Evolutionary conservation across 83 land plant genomes (phyloP).

Genomic region (Picea mariana): DNA sequence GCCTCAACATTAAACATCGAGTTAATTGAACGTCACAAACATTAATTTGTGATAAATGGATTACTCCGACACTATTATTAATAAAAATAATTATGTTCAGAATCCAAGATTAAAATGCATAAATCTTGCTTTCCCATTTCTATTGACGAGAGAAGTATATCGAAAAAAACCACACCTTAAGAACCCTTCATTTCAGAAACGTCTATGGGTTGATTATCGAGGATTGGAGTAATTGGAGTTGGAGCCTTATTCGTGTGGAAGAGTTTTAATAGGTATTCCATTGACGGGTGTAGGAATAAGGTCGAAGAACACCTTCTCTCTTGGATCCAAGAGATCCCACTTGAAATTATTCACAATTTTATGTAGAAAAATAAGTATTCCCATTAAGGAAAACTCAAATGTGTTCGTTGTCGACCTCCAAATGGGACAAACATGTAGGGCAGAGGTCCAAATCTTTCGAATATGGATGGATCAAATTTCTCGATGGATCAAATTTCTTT

Average conservation of each 20-base stretch:
- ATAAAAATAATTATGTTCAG: too few species aligned
- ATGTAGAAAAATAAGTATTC: conserved; percentile 31
- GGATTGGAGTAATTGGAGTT: too few species aligned
- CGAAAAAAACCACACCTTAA: too few species aligned
- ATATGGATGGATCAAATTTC: conserved; percentile 31
- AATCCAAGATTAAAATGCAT: too few species aligned
- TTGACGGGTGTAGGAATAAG: conserved; percentile 19
- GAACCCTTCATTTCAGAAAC: too few species aligned
- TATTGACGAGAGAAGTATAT: too few species aligned
- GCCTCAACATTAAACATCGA: too few species aligned
- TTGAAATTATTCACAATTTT: conserved; percentile 16
- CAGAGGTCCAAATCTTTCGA: conserved; percentile 20
- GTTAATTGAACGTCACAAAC: too few species aligned
- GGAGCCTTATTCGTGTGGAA: neutral
- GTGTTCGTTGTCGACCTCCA: conserved; percentile 24
- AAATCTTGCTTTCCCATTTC: too few species aligned
- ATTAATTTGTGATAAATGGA: too few species aligned
- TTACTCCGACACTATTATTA: too few species aligned
- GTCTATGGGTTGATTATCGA: too few species aligned
- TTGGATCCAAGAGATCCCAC: conserved; percentile 25
- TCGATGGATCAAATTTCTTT: conserved; percentile 5
- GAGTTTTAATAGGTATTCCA: conserved; percentile 16
- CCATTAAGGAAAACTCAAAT: conserved; percentile 19
- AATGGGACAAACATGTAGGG: conserved; percentile 27
- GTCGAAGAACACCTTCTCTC: conserved; percentile 11